Evolutionary conservation across 805 yeast genomes (phyloP).

Genomic region (Zygosaccharomyces pseudorouxii): DNA sequence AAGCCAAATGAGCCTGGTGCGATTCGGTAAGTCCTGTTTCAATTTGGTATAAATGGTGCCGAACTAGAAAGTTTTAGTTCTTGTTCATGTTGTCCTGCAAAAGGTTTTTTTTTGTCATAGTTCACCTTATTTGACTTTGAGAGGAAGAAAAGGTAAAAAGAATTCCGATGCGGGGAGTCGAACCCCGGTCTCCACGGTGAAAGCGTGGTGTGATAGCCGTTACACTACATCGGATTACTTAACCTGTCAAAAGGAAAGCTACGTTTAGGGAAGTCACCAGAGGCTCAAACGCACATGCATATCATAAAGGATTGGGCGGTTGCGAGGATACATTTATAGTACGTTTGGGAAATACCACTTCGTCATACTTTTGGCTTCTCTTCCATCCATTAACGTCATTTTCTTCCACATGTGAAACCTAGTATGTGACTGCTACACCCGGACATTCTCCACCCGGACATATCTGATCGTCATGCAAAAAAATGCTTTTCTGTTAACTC

Average conservation of each 20-base stretch:
- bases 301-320: no score
- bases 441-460: not conserved
- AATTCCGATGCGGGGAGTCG: constrained; percentile 39
- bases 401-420: not conserved
- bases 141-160: not conserved
- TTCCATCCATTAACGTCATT: no score
- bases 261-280: not conserved
- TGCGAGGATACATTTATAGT: no score
- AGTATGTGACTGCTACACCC: not conserved
- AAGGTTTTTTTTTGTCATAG: not conserved
- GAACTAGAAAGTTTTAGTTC: not conserved
- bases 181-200: constrained; percentile 40
- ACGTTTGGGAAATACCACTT: no score
- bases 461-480: no score
- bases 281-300: not conserved
- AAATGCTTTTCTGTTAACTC: not conserved
- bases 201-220: constrained; percentile 40
- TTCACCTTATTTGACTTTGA: not conserved
- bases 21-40: not conserved
- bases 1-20: not conserved
- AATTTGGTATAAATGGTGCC: not conserved
- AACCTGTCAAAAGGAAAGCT: not conserved
- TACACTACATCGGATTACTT: constrained; percentile 35
- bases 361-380: no score
- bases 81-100: not conserved